phyloP scores from a whole-genome alignment of 1,284 basidiomycete species.

The Heterobasidion occidentale region DNA sequence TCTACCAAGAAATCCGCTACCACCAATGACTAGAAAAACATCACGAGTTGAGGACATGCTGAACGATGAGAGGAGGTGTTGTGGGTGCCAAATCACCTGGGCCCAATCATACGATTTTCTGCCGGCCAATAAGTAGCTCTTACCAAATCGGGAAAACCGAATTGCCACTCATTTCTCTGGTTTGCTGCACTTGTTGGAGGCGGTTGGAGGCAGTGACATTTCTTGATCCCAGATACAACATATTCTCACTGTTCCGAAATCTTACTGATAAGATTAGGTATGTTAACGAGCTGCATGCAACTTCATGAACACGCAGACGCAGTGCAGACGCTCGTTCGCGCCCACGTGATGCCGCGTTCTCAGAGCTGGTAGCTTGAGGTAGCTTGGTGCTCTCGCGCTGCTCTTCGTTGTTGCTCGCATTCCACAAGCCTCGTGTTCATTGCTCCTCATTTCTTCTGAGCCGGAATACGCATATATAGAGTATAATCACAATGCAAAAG shows the following conservation, averaged over 20 bases:
- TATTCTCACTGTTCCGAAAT: no score
- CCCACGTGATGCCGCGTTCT: background rate
- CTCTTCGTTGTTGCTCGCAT: no score
- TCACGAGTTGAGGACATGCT: conserved; percentile 25
- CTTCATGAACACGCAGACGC: no score
- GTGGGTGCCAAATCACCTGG: background rate
- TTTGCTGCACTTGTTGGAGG: no score
- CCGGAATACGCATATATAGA: background rate
- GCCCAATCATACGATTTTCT: background rate
- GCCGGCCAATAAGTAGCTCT: background rate
- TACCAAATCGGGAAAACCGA: background rate
- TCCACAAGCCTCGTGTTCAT: no score
- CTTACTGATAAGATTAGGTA: no score
- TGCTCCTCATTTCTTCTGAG: no score
- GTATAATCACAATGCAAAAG: background rate
- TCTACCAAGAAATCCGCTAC: conserved; percentile 87
- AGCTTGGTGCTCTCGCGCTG: no score
- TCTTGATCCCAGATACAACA: no score
- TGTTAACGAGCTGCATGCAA: no score
- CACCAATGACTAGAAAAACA: conserved; percentile 79
- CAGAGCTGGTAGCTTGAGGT: background rate
- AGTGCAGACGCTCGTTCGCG: background rate
- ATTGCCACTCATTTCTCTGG: no score
- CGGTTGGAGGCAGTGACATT: no score
- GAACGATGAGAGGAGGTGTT: background rate